Evolutionary conservation across 2,329 filamentous ascomycete genomes (phyloP), one percentile per base, ranked within the genome.

Genomic region (Aspergillus awamori): DNA sequence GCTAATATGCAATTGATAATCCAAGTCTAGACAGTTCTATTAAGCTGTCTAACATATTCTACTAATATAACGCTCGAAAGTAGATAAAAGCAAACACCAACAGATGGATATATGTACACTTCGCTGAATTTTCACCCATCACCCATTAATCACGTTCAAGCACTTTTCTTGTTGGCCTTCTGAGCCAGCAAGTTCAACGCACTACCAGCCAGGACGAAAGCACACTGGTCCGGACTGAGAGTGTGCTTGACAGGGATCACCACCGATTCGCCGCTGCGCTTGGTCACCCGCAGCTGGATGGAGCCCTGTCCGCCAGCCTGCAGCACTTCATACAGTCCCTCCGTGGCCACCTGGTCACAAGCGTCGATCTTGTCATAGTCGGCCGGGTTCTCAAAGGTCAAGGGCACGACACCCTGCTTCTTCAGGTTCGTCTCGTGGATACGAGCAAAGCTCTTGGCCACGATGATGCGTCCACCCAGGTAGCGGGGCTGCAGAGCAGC

Each of bases 351-450:
- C 70, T 88, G 83, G 75, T 99, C 95, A 65, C 93, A 91, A 0
- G 93, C 93, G 56, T 86, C 82, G 65, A 99, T 90, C 65, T 82
- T 81, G 72, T 95, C 91, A 75, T 97, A 98, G 77, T 98, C 95
- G 20, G 86, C 84, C 79, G 96, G 93, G 76, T 97, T 84, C 49
- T 82, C 91, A 73, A 99, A 97, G 0, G 92, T 97, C 70, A 99
- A 83, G 2, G 95, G 95, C 48, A 99, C 92, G 36, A 99, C 90
- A 65, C 95, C 95, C 81, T 99, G 95, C 82, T 97, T 97, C 87
- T 97, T 97, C 67, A 97, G 81, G 77, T 97, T 97, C 30, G 93
- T 96, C 83, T 97, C 93, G 81, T 97, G 93, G 74, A 97, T 97
- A 57, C 93, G 88, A 0, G 93, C 93, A 74, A 97, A 96, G 39